phyloP scores from a whole-genome alignment of 768 basidiomycete genomes.

The Collybiopsis confluens region DNA sequence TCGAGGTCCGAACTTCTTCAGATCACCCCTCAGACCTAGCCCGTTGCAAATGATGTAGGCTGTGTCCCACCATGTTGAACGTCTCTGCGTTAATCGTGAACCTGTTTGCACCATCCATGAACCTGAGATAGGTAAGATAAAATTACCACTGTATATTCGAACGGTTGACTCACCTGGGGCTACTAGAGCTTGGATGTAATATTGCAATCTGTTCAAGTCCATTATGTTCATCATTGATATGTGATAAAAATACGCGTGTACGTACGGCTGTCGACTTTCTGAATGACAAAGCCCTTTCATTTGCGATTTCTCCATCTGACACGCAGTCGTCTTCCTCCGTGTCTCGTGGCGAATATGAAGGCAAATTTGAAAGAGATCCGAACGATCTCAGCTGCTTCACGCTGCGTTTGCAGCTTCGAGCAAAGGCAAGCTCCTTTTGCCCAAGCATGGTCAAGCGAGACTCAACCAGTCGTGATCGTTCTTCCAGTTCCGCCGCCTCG shows the following conservation, averaged over 20 bases:
- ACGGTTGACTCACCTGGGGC: neutral
- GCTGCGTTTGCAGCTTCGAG: neutral
- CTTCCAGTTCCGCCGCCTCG: neutral
- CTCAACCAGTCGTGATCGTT: neutral
- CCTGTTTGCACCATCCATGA: neutral
- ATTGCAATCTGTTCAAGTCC: neutral
- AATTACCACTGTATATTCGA: neutral
- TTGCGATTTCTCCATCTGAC: neutral
- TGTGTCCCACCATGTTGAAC: neutral
- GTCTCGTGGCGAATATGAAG: neutral
- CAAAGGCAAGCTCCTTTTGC: neutral
- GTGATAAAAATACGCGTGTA: neutral
- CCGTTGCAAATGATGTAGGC: neutral
- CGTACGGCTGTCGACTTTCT: neutral
- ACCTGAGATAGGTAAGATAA: neutral
- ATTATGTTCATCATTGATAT: neutral
- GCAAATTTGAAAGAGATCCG: neutral
- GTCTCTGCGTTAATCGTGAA: neutral
- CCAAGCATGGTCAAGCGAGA: neutral
- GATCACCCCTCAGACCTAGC: neutral
- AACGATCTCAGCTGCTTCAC: neutral
- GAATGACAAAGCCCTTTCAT: neutral
- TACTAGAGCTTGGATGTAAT: neutral
- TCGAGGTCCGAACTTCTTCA: too few species aligned
- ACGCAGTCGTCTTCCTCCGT: neutral